Conservation (phyloP, 1,139 yeast genomes). For the Trichomonascaceae sp. region DNA sequence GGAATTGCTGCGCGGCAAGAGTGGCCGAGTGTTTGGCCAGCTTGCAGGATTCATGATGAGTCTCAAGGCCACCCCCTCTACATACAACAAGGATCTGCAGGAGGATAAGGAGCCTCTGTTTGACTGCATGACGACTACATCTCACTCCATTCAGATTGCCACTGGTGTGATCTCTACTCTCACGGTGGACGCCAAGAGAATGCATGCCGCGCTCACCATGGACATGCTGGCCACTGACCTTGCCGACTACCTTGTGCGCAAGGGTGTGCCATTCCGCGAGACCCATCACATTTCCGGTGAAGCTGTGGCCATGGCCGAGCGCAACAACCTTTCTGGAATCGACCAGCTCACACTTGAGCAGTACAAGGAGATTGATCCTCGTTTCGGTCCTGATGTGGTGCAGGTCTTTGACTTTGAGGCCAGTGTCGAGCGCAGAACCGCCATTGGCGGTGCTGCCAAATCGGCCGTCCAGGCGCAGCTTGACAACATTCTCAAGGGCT, state of each 20-base stretch:
- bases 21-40: constrained; percentile 94
- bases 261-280: constrained; percentile 98
- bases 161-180: constrained; percentile 92
- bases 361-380: constrained; percentile 59
- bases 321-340: constrained; percentile 59
- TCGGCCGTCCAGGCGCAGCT: constrained; percentile 75
- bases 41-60: constrained; percentile 94
- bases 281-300: constrained; percentile 98
- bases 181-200: constrained; percentile 52
- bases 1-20: constrained; percentile 89
- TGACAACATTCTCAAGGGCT: constrained; percentile 15
- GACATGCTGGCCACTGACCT: constrained; percentile 98
- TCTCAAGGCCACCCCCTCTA: constrained; percentile 87
- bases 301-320: constrained; percentile 88
- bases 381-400: constrained; percentile 72
- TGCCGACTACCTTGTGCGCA: constrained; percentile 93
- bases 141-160: constrained; percentile 85
- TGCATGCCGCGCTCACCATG: constrained; percentile 87
- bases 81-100: constrained; percentile 96
- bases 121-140: constrained; percentile 80
- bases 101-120: constrained; percentile 97
- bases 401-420: constrained; percentile 82
- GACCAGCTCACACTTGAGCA: constrained; percentile 64
- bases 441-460: constrained; percentile 95
- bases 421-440: constrained; percentile 92